These are phyloP conservation scores for Triangularia verruculosa DNA, from an alignment of 2,329 filamentous ascomycete species.

Conservation along the genomic window DNA sequence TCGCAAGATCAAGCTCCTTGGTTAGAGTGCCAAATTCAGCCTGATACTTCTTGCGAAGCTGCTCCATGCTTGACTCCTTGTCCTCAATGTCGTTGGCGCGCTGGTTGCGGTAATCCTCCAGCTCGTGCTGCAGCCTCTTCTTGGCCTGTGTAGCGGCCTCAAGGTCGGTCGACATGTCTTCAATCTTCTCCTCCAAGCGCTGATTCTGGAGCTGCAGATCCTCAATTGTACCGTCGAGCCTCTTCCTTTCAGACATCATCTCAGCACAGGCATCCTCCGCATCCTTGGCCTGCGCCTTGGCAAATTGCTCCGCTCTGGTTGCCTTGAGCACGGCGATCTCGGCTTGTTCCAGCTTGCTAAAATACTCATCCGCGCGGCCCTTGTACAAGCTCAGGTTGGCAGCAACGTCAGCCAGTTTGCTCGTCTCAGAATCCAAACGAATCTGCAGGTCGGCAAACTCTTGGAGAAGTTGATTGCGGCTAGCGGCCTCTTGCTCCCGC, in stretches of 20 bases:
- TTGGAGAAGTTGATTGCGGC: constrained; percentile 81
- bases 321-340: constrained; percentile 95
- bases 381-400: constrained; percentile 88
- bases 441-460: constrained; percentile 95
- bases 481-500: constrained; percentile 83
- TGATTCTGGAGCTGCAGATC: constrained; percentile 89
- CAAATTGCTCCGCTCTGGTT: constrained; percentile 87
- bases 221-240: constrained; percentile 83
- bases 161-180: constrained; percentile 87
- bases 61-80: constrained; percentile 92
- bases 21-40: constrained; percentile 84
- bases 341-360: constrained; percentile 93
- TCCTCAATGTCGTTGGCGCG: constrained; percentile 95
- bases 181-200: constrained; percentile 83
- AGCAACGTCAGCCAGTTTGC: constrained; percentile 77
- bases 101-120: constrained; percentile 95
- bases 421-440: constrained; percentile 82
- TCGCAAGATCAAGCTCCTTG: constrained; percentile 88
- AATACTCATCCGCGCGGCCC: constrained; percentile 90
- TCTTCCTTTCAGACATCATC: constrained; percentile 87
- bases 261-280: constrained; percentile 87
- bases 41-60: constrained; percentile 97
- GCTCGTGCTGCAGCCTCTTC: constrained; percentile 91
- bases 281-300: constrained; percentile 83
- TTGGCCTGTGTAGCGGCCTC: constrained; percentile 83